phyloP scores from a whole-genome alignment of 179 eudicot species.

The Beta corolliflora region DNA sequence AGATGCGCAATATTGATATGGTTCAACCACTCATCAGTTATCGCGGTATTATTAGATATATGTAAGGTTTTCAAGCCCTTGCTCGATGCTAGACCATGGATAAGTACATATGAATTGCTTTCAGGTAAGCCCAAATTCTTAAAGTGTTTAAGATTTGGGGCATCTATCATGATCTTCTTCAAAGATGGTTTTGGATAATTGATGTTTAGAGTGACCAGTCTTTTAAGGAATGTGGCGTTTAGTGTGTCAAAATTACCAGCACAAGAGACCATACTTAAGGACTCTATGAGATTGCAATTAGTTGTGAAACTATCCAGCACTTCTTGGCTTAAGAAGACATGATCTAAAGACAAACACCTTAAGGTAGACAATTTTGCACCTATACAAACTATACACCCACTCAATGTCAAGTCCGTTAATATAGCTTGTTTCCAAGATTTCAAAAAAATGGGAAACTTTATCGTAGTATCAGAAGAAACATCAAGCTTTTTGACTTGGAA shows the following conservation, averaged over 20 bases:
- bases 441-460: background rate
- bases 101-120: background rate
- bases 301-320: background rate
- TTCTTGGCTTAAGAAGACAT: background rate
- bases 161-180: constrained; percentile 2
- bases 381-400: background rate
- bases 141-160: background rate
- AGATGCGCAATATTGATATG: background rate
- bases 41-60: background rate
- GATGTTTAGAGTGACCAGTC: background rate
- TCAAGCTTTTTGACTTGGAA: background rate
- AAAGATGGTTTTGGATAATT: background rate
- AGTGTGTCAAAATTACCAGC: background rate
- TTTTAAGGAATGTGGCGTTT: background rate
- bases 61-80: background rate
- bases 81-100: background rate
- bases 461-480: background rate
- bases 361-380: background rate
- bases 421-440: background rate
- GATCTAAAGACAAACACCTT: background rate
- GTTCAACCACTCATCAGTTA: background rate
- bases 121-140: too few species aligned
- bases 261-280: background rate
- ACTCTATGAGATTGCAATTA: background rate
- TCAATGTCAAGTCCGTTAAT: background rate